phyloP scores from a whole-genome alignment of 2,329 filamentous ascomycete genomes.

The Zarea fungicola region DNA sequence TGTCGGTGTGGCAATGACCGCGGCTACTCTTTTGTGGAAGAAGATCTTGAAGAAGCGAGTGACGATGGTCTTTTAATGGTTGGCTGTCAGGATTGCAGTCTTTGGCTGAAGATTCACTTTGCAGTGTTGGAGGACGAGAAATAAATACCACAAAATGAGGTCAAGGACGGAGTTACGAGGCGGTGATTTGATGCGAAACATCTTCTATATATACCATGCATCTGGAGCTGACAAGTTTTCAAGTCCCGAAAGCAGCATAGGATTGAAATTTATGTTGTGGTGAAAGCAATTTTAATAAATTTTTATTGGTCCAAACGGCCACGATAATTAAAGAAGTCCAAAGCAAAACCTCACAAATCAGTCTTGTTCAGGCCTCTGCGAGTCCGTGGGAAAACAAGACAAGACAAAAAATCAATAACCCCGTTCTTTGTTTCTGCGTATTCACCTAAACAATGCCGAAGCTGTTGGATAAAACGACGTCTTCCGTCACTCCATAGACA shows the following conservation, averaged over 20 bases:
- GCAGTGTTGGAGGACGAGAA: slow-evolving; percentile 49
- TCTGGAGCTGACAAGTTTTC: too few species aligned
- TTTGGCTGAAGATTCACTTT: slow-evolving; percentile 62
- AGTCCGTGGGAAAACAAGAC: slow-evolving; percentile 30
- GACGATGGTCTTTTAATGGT: slow-evolving; percentile 58
- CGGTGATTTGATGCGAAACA: too few species aligned
- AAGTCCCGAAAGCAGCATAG: not conserved
- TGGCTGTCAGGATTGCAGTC: slow-evolving; percentile 60
- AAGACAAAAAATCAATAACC: slow-evolving; percentile 20
- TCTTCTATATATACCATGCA: too few species aligned
- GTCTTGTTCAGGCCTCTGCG: slow-evolving; percentile 38
- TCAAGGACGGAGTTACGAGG: too few species aligned
- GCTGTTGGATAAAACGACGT: slow-evolving; percentile 48
- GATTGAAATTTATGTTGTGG: slow-evolving; percentile 6
- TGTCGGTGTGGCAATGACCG: slow-evolving; percentile 61
- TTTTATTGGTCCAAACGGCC: slow-evolving; percentile 53
- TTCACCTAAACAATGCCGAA: slow-evolving; percentile 45
- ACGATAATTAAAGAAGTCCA: slow-evolving; percentile 46
- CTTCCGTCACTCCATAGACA: slow-evolving; percentile 61
- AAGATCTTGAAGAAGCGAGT: slow-evolving; percentile 53
- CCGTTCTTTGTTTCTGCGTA: slow-evolving; percentile 34
- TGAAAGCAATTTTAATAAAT: slow-evolving; percentile 40
- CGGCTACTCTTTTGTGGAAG: slow-evolving; percentile 55
- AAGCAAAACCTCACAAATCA: slow-evolving; percentile 48
- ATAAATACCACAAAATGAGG: too few species aligned